Percentiles rank a stretch among this genome's conserved stretches.
These are phyloP conservation scores for Pouteria campechiana DNA, from an alignment of 179 eudicot genomes.

Conservation along the genomic window DNA sequence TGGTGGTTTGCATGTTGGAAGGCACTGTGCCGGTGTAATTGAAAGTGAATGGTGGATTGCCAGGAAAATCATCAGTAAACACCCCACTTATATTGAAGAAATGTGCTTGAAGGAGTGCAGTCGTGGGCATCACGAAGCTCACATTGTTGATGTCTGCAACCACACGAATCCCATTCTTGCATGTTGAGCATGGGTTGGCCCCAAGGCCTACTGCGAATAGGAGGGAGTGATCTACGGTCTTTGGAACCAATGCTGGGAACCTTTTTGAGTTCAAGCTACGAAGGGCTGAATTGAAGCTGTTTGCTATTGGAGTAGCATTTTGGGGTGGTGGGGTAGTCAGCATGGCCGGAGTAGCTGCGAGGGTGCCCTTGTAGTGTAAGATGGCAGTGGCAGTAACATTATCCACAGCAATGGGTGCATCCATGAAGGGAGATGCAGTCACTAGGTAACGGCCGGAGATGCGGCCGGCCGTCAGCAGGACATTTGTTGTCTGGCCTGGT, in stretches of 20 bases:
- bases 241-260: slow-evolving; percentile 14
- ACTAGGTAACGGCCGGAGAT: slow-evolving; percentile 13
- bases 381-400: slow-evolving; percentile 25
- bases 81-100: slow-evolving; percentile 19
- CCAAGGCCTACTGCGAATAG: slow-evolving; percentile 23
- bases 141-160: slow-evolving; percentile 24
- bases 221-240: slow-evolving; percentile 12
- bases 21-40: slow-evolving; percentile 22
- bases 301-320: slow-evolving; percentile 15
- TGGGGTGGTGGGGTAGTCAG: slow-evolving; percentile 12
- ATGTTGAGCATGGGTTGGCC: slow-evolving; percentile 12
- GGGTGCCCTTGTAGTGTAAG: slow-evolving; percentile 9
- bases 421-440: slow-evolving; percentile 24
- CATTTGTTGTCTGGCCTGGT: slow-evolving; percentile 32
- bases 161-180: slow-evolving; percentile 12
- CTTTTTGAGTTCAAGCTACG: slow-evolving; percentile 13
- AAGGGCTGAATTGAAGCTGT: slow-evolving; percentile 12
- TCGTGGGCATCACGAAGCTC: slow-evolving; percentile 18
- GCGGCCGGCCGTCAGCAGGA: slow-evolving; percentile 9
- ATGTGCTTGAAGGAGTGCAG: slow-evolving; percentile 21
- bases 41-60: slow-evolving; percentile 4
- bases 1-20: slow-evolving; percentile 8
- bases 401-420: slow-evolving; percentile 15
- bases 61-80: slow-evolving; percentile 27
- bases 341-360: slow-evolving; percentile 2